These are phyloP conservation scores for Elasticomyces elasticus DNA, from an alignment of 495 filamentous ascomycete genomes.

Conservation along the genomic window DNA sequence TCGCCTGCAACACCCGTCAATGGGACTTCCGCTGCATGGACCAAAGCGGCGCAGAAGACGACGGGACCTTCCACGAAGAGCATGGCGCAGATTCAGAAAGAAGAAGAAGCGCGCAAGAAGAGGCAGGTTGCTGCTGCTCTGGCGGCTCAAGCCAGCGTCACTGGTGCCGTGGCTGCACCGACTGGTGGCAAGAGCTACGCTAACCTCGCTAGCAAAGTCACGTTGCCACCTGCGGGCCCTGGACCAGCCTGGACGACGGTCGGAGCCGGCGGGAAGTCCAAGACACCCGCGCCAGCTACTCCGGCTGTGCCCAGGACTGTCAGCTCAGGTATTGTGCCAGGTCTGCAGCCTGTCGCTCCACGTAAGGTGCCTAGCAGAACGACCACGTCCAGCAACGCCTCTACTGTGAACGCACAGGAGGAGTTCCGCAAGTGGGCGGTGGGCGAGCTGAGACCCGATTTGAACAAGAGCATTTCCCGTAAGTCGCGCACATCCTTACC, in stretches of 20 bases:
- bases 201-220: conserved; percentile 77
- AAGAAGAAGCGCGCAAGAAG: conserved; percentile 85
- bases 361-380: conserved; percentile 33
- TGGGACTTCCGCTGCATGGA: conserved; percentile 52
- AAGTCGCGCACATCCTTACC: conserved; percentile 16
- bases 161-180: conserved; percentile 39
- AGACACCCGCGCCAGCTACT: conserved; percentile 44
- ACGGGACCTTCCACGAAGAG: conserved; percentile 56
- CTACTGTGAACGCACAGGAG: conserved; percentile 54
- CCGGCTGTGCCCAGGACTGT: conserved; percentile 42
- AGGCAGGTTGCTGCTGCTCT: conserved; percentile 45
- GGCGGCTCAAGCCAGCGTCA: conserved; percentile 36
- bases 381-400: conserved; percentile 33
- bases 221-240: conserved; percentile 29
- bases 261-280: conserved; percentile 86
- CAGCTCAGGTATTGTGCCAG: conserved; percentile 22
- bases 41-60: conserved; percentile 52
- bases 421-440: conserved; percentile 93
- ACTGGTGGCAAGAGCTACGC: conserved; percentile 81
- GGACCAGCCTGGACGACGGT: conserved; percentile 86
- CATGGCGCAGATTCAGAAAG: conserved; percentile 88
- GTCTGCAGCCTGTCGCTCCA: conserved; percentile 24
- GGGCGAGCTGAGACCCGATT: conserved; percentile 52
- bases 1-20: conserved; percentile 51
- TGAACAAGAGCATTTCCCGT: conserved; percentile 54